Conservation (phyloP, 2,329 filamentous ascomycete genomes). For the Xenosphaeropsis pyriputrescens region DNA sequence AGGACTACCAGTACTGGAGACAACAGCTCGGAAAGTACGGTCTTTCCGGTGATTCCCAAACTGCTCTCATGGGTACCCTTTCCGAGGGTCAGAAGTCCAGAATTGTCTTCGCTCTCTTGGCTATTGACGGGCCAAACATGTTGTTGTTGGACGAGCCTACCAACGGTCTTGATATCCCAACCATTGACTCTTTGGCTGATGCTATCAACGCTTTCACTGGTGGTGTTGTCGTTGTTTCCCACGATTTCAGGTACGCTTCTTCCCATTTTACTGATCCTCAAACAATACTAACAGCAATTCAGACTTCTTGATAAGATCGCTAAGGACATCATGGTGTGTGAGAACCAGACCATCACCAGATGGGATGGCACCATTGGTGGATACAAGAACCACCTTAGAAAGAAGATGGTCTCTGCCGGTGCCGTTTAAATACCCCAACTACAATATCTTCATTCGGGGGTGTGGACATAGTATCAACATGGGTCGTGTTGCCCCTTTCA, state of each 20-base stretch:
- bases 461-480: too few relatives aligned
- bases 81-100: slow-evolving; percentile 96
- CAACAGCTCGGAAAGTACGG: slow-evolving; percentile 94
- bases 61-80: slow-evolving; percentile 91
- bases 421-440: slow-evolving; percentile 48
- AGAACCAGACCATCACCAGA: slow-evolving; percentile 82
- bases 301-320: slow-evolving; percentile 98
- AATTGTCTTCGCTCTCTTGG: slow-evolving; percentile 93
- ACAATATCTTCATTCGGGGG: too few relatives aligned
- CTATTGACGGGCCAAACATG: slow-evolving; percentile 97
- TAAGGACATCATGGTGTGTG: slow-evolving; percentile 98
- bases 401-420: slow-evolving; percentile 91
- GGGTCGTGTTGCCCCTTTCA: too few relatives aligned
- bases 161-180: slow-evolving; percentile 98
- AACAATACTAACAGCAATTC: slow-evolving; percentile 18
- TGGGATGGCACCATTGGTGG: slow-evolving; percentile 85
- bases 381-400: slow-evolving; percentile 97
- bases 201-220: slow-evolving; percentile 90
- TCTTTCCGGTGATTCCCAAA: slow-evolving; percentile 84
- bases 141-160: slow-evolving; percentile 94
- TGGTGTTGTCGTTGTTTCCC: slow-evolving; percentile 93
- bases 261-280: neutral
- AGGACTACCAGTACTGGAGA: slow-evolving; percentile 99
- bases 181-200: slow-evolving; percentile 92
- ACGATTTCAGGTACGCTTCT: slow-evolving; percentile 86